Evolutionary conservation across 192 early-diverging fungal species (phyloP), one percentile per base, ranked within the genome.

Genomic region (Phlyctochytrium planicorne): DNA sequence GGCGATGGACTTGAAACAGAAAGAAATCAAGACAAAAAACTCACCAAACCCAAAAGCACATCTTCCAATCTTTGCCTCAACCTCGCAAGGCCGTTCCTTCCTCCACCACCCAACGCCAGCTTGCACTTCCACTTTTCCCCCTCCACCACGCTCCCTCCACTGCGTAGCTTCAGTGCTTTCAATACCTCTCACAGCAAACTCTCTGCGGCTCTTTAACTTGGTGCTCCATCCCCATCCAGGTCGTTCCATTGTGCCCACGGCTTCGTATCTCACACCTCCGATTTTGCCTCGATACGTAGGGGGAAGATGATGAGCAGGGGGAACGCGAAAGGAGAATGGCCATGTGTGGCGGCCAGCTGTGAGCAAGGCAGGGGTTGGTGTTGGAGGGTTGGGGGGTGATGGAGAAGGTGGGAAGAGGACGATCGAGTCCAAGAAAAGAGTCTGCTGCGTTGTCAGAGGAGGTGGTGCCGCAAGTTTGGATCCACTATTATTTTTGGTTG

Each of bases 321-420:
- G 69, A 0, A 71, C 69, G 27, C 69, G 69, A 57, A 71, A 71
- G 34, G 62, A 65, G 63, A 71, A 71, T 6, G 69, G 69, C 69
- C 69, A 71, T 0, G 69, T 65, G 34, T 71, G 69, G 23, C 55
- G 47, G 0, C 69, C 69, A 1, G 62, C 52, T 29, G 12, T 25
- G 25, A 12, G 55, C 20, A 3, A 14, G 25, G 30, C 10, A 16
- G 23, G 33, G 29, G 25, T 6, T 30, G 23, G 56, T 40, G 61
- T 23, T 56, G 63, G 10, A 31, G 30, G 40, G 55, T 17, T 25
- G 63, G 37, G 35, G 23, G 25, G 34, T 6, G 14, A n/a, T 24
- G 23, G 35, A 52, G 10, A 3, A 34, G 34, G 12, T 12, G 69
- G 69, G 32, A 37, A 71, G 17, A 71, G 56, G 2, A 55, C 59